Conservation (phyloP, 768 basidiomycete genomes). For the Arthromyces matolae region DNA sequence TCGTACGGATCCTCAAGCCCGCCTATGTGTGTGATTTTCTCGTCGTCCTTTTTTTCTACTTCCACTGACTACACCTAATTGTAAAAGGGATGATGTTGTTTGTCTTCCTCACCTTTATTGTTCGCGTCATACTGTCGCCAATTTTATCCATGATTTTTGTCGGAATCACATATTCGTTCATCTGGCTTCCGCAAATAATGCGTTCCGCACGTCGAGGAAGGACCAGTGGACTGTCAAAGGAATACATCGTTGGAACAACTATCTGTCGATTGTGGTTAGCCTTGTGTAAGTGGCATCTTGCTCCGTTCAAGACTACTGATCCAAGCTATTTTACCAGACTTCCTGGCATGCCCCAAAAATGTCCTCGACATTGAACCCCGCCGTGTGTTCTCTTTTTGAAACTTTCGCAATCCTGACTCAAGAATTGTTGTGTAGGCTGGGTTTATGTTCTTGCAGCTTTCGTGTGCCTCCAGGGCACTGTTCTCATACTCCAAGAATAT, state of each 20-base stretch:
- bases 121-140: conserved; percentile 70
- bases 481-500: conserved; percentile 69
- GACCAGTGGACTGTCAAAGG: conserved; percentile 59
- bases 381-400: conserved; percentile 39
- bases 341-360: conserved; percentile 79
- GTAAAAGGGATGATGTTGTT: conserved; percentile 61
- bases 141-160: conserved; percentile 65
- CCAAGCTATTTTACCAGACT: conserved; percentile 46
- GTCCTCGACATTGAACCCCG: conserved; percentile 78
- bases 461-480: conserved; percentile 55
- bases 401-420: no score
- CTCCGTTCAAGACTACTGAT: neutral
- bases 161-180: conserved; percentile 64
- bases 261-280: conserved; percentile 65
- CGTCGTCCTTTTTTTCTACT: neutral
- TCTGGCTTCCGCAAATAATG: conserved; percentile 86
- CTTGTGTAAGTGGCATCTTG: conserved; percentile 56
- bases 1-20: conserved; percentile 65
- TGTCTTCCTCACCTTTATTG: conserved; percentile 65
- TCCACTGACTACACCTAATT: conserved; percentile 5
- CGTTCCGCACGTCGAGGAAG: conserved; percentile 70
- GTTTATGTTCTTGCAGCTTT: conserved; percentile 55
- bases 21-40: conserved; percentile 51
- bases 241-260: conserved; percentile 78
- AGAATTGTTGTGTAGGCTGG: conserved; percentile 49